Evolutionary conservation across 495 filamentous ascomycete genomes (phyloP).

Genomic region (Xylaria intraflava): DNA sequence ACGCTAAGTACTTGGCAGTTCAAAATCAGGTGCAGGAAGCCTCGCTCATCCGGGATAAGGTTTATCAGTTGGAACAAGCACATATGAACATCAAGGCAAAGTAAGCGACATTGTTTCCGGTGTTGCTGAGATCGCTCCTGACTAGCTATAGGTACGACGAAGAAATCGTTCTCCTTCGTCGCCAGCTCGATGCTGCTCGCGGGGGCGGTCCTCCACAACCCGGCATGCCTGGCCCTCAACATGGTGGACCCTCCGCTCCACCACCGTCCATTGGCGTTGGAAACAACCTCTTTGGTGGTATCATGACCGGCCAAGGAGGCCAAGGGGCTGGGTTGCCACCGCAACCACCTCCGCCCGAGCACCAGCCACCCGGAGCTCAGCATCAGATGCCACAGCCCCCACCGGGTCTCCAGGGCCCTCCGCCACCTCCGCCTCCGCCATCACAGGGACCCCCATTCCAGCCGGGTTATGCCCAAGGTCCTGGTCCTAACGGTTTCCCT

Average conservation of each 20-base stretch:
- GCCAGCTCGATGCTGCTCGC: slow-evolving; percentile 71
- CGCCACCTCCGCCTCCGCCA: slow-evolving; percentile 50
- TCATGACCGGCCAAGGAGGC: slow-evolving; percentile 85
- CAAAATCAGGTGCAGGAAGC: slow-evolving; percentile 84
- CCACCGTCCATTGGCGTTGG: slow-evolving; percentile 87
- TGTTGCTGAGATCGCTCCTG: neutral
- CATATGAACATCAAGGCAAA: slow-evolving; percentile 83
- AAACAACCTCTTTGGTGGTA: slow-evolving; percentile 86
- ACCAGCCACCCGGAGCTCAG: slow-evolving; percentile 45
- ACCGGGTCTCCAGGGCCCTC: slow-evolving; percentile 57
- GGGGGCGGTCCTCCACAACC: slow-evolving; percentile 58
- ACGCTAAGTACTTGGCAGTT: slow-evolving; percentile 45
- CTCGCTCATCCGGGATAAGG: slow-evolving; percentile 83
- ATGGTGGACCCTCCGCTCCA: slow-evolving; percentile 72
- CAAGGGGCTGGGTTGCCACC: slow-evolving; percentile 81
- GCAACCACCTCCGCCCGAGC: slow-evolving; percentile 62
- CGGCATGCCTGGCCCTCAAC: slow-evolving; percentile 61
- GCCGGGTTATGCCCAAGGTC: slow-evolving; percentile 46
- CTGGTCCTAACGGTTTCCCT: slow-evolving; percentile 42
- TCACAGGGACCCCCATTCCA: slow-evolving; percentile 46
- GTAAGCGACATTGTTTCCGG: slow-evolving; percentile 47
- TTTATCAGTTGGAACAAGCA: slow-evolving; percentile 81
- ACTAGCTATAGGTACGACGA: slow-evolving; percentile 71
- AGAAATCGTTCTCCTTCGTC: slow-evolving; percentile 74
- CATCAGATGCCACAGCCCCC: slow-evolving; percentile 58